A percentile compares a stretch with the other conserved stretches of the same genome.
These are phyloP conservation scores for Phytophthora boehmeriae DNA, from an alignment of 352 stramenopile species.

Conservation along the genomic window DNA sequence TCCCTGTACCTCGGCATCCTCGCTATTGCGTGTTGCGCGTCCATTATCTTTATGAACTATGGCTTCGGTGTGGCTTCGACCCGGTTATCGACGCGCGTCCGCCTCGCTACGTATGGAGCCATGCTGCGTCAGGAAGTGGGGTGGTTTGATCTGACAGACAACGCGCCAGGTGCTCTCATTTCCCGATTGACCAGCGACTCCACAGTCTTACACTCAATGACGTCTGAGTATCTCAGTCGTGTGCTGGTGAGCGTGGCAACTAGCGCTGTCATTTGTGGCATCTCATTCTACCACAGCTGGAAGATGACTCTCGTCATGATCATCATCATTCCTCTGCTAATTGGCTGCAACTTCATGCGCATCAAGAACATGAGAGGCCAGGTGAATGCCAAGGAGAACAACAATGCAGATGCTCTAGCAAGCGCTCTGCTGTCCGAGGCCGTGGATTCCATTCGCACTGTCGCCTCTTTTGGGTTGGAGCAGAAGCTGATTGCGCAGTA, in stretches of 20 bases:
- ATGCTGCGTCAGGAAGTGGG: constrained; percentile 55
- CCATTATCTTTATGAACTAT: constrained; percentile 50
- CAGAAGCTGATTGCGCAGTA: constrained; percentile 32
- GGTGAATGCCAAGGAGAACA: constrained; percentile 47
- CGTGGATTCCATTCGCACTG: constrained; percentile 62
- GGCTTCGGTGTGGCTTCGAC: constrained; percentile 54
- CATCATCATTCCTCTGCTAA: constrained; percentile 28
- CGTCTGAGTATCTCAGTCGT: constrained; percentile 70
- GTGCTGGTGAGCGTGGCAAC: constrained; percentile 61
- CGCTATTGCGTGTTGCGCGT: constrained; percentile 42
- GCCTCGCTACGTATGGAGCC: constrained; percentile 42
- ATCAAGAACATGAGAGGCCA: constrained; percentile 40
- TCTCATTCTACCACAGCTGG: constrained; percentile 62
- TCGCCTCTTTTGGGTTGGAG: constrained; percentile 56
- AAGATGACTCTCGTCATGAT: constrained; percentile 62
- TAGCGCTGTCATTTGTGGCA: constrained; percentile 46
- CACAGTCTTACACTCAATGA: constrained; percentile 74
- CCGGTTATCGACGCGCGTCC: constrained; percentile 51
- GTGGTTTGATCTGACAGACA: constrained; percentile 9
- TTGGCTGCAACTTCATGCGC: constrained; percentile 45
- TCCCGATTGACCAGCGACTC: constrained; percentile 74
- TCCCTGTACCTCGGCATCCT: constrained; percentile 31
- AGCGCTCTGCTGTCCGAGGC: constrained; percentile 47
- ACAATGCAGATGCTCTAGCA: constrained; percentile 43
- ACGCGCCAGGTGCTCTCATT: constrained; percentile 30